These are phyloP conservation scores for Purpureocillium takamizusanense DNA, from an alignment of 2,329 filamentous ascomycete species.

Conservation along the genomic window DNA sequence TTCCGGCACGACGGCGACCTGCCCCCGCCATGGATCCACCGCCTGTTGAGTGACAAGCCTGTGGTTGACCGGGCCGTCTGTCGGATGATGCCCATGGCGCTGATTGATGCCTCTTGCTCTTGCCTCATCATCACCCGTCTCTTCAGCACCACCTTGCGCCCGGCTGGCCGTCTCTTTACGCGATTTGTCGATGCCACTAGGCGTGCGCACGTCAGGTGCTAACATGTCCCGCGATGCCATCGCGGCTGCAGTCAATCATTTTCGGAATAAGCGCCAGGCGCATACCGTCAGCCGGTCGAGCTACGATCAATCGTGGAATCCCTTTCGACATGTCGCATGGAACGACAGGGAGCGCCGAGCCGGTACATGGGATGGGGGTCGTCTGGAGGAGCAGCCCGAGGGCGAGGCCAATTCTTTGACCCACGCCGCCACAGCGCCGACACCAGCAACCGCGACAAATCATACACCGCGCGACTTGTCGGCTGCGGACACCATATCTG, in stretches of 20 bases:
- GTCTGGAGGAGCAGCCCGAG: constrained; percentile 21
- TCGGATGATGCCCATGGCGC: no score
- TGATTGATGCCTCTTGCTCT: no score
- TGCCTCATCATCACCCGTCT: no score
- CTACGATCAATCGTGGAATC: constrained; percentile 30
- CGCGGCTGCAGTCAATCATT: constrained; percentile 33
- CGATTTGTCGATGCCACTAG: not conserved
- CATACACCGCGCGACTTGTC: not conserved
- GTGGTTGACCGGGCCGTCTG: no score
- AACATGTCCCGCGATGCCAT: constrained; percentile 6
- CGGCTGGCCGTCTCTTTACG: not conserved
- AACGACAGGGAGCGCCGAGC: constrained; percentile 17
- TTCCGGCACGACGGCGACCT: no score
- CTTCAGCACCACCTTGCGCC: no score
- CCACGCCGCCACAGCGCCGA: constrained; percentile 25
- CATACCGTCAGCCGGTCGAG: constrained; percentile 30
- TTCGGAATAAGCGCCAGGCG: constrained; percentile 34
- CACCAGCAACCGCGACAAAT: constrained; percentile 6
- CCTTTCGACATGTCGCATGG: constrained; percentile 33
- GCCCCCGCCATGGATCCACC: no score
- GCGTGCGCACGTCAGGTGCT: constrained; percentile 1
- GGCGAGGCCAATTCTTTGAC: constrained; percentile 21
- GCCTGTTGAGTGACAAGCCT: no score
- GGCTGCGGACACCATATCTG: constrained; percentile 14
- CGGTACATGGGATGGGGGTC: constrained; percentile 24